Conservation (phyloP, 139 green algal species). For the Coelastrella sp. region DNA sequence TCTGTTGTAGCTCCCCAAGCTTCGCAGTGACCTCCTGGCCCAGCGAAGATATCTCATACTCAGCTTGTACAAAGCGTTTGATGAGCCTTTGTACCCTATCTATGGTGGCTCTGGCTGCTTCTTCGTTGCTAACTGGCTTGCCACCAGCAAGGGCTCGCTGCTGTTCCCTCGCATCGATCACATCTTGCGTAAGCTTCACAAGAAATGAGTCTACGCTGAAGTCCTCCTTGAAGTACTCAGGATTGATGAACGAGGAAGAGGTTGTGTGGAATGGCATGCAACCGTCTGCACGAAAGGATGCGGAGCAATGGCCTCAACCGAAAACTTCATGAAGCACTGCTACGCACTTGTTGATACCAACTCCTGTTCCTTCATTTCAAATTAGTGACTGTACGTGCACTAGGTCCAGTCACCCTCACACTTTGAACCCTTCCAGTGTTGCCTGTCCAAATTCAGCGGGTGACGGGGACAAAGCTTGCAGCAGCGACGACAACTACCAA, state of each 20-base stretch:
- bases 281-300: neutral
- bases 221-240: slow-evolving; percentile 27
- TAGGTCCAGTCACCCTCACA: no score
- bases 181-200: slow-evolving; percentile 37
- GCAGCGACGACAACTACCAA: no score
- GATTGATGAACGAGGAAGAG: neutral
- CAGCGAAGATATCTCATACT: slow-evolving; percentile 55
- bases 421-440: no score
- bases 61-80: slow-evolving; percentile 27
- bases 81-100: slow-evolving; percentile 36
- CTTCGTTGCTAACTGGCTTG: neutral
- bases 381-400: no score
- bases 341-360: no score
- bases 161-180: slow-evolving; percentile 11
- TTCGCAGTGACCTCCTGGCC: slow-evolving; percentile 48
- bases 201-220: slow-evolving; percentile 49
- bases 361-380: no score
- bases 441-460: no score
- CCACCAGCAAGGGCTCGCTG: neutral
- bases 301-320: no score
- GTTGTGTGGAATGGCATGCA: neutral
- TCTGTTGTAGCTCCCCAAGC: slow-evolving; percentile 49
- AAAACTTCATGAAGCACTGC: no score
- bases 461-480: no score
- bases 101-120: slow-evolving; percentile 13